phyloP scores from a whole-genome alignment of 257 asterid genomes.

The Thymus quinquecostatus region DNA sequence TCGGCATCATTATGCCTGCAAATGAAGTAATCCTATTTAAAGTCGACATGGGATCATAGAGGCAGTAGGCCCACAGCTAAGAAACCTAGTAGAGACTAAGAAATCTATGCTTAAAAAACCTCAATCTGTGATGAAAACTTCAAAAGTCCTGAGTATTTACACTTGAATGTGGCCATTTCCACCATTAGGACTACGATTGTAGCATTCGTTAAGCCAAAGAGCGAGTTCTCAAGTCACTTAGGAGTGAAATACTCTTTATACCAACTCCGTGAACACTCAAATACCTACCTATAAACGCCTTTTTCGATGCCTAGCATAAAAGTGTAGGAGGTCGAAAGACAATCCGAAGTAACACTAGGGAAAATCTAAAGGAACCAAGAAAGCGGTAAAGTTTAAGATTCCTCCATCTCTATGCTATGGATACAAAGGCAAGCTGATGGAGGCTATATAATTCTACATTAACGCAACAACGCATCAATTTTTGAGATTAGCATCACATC shows the following conservation, averaged over 20 bases:
- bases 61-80: neutral
- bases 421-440: neutral
- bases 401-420: no score
- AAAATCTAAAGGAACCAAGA: neutral
- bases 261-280: neutral
- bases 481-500: slow-evolving; percentile 19
- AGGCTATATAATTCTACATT: neutral
- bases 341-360: neutral
- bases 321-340: no score
- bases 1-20: no score
- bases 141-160: neutral
- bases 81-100: neutral
- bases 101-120: neutral
- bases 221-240: slow-evolving; percentile 11
- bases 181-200: neutral
- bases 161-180: neutral
- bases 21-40: no score
- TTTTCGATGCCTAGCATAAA: neutral
- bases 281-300: neutral
- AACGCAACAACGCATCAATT: no score
- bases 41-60: neutral
- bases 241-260: neutral
- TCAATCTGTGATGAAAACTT: neutral
- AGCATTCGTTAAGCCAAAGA: neutral
- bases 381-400: no score